Conservation (phyloP, 1,284 basidiomycete species). For the Cryptococcus sp. region DNA sequence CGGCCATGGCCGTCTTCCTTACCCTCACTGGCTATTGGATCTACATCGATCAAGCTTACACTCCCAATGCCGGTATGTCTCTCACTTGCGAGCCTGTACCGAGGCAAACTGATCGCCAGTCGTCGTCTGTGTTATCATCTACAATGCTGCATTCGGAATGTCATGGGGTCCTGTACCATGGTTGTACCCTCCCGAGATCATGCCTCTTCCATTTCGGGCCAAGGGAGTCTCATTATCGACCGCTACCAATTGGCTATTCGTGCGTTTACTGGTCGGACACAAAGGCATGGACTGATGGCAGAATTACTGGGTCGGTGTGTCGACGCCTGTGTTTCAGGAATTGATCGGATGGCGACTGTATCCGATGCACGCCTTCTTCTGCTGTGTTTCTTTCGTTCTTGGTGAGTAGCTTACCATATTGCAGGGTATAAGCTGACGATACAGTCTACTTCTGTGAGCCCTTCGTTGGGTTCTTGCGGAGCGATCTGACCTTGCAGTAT, state of each 20-base stretch:
- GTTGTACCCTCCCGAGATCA: slow-evolving; percentile 88
- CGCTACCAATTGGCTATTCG: slow-evolving; percentile 75
- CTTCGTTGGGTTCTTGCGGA: not conserved
- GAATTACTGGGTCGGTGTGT: slow-evolving; percentile 67
- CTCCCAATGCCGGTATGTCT: slow-evolving; percentile 62
- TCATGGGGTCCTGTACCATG: slow-evolving; percentile 51
- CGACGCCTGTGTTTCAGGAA: slow-evolving; percentile 85
- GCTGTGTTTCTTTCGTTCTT: slow-evolving; percentile 77
- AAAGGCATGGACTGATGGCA: slow-evolving; percentile 7
- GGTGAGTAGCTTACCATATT: slow-evolving; percentile 33
- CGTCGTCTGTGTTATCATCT: slow-evolving; percentile 85
- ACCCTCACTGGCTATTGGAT: slow-evolving; percentile 56
- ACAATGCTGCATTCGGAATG: slow-evolving; percentile 84
- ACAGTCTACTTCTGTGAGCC: slow-evolving; percentile 35
- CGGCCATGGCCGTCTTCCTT: slow-evolving; percentile 50
- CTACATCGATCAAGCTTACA: slow-evolving; percentile 80
- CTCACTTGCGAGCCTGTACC: no score
- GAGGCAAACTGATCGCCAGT: slow-evolving; percentile 53
- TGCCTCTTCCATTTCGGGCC: slow-evolving; percentile 81
- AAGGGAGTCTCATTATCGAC: slow-evolving; percentile 94
- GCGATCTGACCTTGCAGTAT: slow-evolving; percentile 24
- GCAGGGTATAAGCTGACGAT: not conserved
- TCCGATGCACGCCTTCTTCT: slow-evolving; percentile 95
- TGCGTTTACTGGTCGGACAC: slow-evolving; percentile 2
- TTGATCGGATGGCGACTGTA: slow-evolving; percentile 88